Percentiles rank a stretch among this genome's conserved stretches.
These are phyloP conservation scores for Gossypium bickii DNA, from an alignment of 345 rosid species.

Conservation along the genomic window DNA sequence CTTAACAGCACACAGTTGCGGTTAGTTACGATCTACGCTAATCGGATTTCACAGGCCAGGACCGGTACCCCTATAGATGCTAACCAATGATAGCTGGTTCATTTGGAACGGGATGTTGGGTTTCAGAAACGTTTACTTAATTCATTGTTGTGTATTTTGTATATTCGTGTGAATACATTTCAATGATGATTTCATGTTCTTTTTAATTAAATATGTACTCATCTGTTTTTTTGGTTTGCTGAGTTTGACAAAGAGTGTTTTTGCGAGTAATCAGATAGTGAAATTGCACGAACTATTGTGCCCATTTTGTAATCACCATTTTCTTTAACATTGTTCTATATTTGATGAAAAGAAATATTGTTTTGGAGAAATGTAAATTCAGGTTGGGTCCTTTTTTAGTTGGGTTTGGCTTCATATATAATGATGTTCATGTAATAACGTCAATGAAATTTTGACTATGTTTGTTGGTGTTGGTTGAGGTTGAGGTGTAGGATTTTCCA, in stretches of 20 bases:
- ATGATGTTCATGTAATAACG: no score
- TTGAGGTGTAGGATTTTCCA: no score
- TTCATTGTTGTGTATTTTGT: slow-evolving; percentile 44
- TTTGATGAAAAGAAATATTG: slow-evolving; percentile 9
- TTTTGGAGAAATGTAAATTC: neutral
- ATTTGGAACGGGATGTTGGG: slow-evolving; percentile 16
- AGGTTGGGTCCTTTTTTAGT: neutral
- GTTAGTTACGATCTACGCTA: slow-evolving; percentile 90
- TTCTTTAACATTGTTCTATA: slow-evolving; percentile 3
- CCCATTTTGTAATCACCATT: slow-evolving; percentile 33
- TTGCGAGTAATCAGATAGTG: slow-evolving; percentile 11
- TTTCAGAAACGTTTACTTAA: slow-evolving; percentile 18
- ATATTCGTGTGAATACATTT: slow-evolving; percentile 51
- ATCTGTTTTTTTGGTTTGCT: neutral
- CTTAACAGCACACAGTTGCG: slow-evolving; percentile 87
- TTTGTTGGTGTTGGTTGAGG: no score
- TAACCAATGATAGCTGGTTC: slow-evolving; percentile 29
- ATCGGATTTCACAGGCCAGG: slow-evolving; percentile 96
- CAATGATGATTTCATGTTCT: slow-evolving; percentile 19
- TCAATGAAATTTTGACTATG: no score
- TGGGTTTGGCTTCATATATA: neutral
- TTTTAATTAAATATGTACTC: neutral
- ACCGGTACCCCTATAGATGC: slow-evolving; percentile 64
- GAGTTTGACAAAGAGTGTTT: slow-evolving; percentile 26
- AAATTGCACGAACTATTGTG: slow-evolving; percentile 17